These are phyloP conservation scores for Mycena venus DNA, from an alignment of 768 basidiomycete genomes.

Conservation along the genomic window DNA sequence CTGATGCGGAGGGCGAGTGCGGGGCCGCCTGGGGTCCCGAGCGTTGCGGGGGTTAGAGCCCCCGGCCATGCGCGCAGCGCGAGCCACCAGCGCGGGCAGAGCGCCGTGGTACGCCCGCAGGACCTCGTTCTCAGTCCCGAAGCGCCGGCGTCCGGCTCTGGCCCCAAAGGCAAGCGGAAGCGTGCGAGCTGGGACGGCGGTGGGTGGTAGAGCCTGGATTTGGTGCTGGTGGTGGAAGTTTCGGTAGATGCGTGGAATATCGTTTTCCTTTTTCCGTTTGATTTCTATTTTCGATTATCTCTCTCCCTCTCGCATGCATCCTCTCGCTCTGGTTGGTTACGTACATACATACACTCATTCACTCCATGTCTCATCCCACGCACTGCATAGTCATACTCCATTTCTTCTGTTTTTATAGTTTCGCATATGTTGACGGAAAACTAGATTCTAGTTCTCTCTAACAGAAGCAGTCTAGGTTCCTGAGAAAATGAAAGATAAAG, in stretches of 20 bases:
- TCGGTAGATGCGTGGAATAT: neutral
- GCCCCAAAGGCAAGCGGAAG: slow-evolving; percentile 50
- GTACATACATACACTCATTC: neutral
- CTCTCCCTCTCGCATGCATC: neutral
- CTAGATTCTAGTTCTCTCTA: neutral
- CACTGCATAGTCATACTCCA: neutral
- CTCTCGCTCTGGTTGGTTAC: neutral
- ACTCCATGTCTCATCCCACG: neutral
- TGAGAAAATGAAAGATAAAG: too few species aligned
- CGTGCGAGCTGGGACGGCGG: slow-evolving; percentile 62
- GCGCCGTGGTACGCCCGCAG: slow-evolving; percentile 55
- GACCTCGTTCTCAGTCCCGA: slow-evolving; percentile 49
- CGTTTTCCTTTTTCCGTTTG: neutral
- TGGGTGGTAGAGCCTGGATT: slow-evolving; percentile 20
- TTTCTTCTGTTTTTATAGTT: neutral
- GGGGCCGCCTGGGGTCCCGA: neutral
- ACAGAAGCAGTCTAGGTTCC: too few species aligned
- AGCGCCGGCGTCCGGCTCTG: neutral
- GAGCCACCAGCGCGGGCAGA: slow-evolving; percentile 59
- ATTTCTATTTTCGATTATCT: neutral
- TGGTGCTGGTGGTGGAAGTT: neutral
- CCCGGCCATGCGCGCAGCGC: slow-evolving; percentile 6
- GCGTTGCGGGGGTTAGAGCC: neutral
- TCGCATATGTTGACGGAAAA: neutral
- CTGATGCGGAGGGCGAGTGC: slow-evolving; percentile 26